These are phyloP conservation scores for Lodderomyces parapsilosis DNA, from an alignment of 1,139 yeast species.

Conservation along the genomic window DNA sequence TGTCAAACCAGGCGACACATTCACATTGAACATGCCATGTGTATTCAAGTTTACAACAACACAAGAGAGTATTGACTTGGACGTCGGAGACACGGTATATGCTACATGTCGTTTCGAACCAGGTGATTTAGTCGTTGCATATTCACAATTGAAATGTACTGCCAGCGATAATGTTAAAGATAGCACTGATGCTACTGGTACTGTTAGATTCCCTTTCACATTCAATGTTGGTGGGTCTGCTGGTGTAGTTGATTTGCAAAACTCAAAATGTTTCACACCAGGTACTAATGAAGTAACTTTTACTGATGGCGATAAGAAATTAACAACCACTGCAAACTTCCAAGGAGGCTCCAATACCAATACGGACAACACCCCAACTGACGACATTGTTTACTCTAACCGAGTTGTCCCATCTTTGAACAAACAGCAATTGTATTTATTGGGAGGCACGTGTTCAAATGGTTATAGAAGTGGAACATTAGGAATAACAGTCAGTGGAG, in stretches of 20 bases:
- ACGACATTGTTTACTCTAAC: slow-evolving; percentile 7
- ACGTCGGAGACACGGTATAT: slow-evolving; percentile 23
- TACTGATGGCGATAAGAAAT: slow-evolving; percentile 30
- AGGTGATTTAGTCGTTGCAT: slow-evolving; percentile 25
- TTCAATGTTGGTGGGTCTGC: slow-evolving; percentile 27
- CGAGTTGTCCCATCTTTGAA: slow-evolving; percentile 19
- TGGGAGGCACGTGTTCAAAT: slow-evolving; percentile 23
- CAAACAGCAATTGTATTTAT: slow-evolving; percentile 16
- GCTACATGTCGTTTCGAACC: slow-evolving; percentile 26
- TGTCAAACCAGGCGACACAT: slow-evolving; percentile 25
- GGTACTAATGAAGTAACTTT: slow-evolving; percentile 29
- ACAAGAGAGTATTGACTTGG: slow-evolving; percentile 14
- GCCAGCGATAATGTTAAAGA: no score
- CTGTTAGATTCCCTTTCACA: slow-evolving; percentile 23
- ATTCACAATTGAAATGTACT: slow-evolving; percentile 25
- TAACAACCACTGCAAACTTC: slow-evolving; percentile 18
- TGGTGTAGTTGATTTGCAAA: slow-evolving; percentile 16
- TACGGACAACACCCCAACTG: no score
- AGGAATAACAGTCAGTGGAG: slow-evolving; percentile 16
- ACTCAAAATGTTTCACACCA: slow-evolving; percentile 18
- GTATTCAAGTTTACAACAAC: slow-evolving; percentile 24
- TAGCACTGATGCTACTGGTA: slow-evolving; percentile 12
- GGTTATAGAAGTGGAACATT: slow-evolving; percentile 27
- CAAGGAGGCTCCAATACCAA: neutral
- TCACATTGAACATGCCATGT: slow-evolving; percentile 24